Percentiles rank a stretch among this genome's conserved stretches.
Evolutionary conservation across 768 basidiomycete species (phyloP).

Genomic region (Russula ochroleuca): DNA sequence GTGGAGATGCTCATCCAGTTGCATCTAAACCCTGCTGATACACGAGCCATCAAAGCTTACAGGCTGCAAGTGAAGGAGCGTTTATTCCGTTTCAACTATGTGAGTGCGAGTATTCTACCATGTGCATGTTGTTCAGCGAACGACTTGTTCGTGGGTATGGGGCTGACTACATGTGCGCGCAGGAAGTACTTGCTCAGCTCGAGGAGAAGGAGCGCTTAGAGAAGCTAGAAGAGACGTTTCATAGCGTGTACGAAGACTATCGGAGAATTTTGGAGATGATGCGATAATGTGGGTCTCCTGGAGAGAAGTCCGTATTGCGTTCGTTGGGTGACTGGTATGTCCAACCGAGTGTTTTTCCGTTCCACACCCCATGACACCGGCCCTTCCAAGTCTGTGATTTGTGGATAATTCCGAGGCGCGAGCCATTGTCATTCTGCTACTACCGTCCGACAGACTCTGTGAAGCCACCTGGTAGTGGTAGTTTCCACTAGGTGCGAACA

Average conservation of each 20-base stretch:
- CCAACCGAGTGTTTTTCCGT: background rate
- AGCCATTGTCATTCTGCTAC: background rate
- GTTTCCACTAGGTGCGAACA: background rate
- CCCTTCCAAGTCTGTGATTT: background rate
- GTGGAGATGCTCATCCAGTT: slow-evolving; percentile 85
- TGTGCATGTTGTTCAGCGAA: background rate
- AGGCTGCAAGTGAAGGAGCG: slow-evolving; percentile 93
- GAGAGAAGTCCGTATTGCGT: background rate
- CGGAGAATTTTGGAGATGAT: slow-evolving; percentile 65
- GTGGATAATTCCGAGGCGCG: background rate
- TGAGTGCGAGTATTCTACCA: slow-evolving; percentile 39
- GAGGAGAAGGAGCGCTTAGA: slow-evolving; percentile 83
- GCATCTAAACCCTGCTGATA: slow-evolving; percentile 60
- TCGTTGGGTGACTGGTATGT: background rate
- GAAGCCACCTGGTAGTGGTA: background rate
- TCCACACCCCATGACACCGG: background rate
- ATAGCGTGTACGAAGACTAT: slow-evolving; percentile 82
- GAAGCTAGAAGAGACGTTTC: slow-evolving; percentile 91
- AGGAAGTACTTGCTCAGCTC: slow-evolving; percentile 87
- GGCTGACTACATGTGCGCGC: slow-evolving; percentile 14
- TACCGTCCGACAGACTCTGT: background rate
- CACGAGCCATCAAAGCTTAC: slow-evolving; percentile 55
- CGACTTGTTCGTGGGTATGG: background rate
- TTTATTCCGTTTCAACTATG: slow-evolving; percentile 92
- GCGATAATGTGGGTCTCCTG: background rate